A percentile compares a stretch with the other conserved stretches of the same genome.
Evolutionary conservation across 1,284 basidiomycete genomes (phyloP).

Genomic region (Neonothopanus nambi): DNA sequence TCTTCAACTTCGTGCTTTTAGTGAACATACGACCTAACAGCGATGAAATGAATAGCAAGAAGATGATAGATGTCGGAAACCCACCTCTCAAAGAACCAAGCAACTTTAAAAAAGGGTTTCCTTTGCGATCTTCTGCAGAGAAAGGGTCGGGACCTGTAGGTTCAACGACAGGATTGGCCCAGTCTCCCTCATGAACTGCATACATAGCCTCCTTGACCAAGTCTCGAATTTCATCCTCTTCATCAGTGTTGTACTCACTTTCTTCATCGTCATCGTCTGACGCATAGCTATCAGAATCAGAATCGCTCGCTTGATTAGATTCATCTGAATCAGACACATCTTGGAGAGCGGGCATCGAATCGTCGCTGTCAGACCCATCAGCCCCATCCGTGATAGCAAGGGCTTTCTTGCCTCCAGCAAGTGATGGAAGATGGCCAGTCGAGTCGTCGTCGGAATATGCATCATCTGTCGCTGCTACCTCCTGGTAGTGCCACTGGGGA

Average conservation of each 20-base stretch:
- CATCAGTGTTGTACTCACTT: slow-evolving; percentile 62
- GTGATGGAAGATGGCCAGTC: slow-evolving; percentile 22
- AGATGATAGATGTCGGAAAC: slow-evolving; percentile 12
- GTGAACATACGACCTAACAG: slow-evolving; percentile 68
- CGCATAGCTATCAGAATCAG: too few species aligned
- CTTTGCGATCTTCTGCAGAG: slow-evolving; percentile 51
- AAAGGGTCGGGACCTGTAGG: slow-evolving; percentile 34
- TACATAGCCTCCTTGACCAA: slow-evolving; percentile 72
- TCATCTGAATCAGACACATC: slow-evolving; percentile 32
- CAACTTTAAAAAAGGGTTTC: slow-evolving; percentile 73
- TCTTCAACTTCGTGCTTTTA: slow-evolving; percentile 55
- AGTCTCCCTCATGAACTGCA: slow-evolving; percentile 56
- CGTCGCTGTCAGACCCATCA: slow-evolving; percentile 38
- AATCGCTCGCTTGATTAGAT: slow-evolving; percentile 30
- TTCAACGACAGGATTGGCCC: slow-evolving; percentile 48
- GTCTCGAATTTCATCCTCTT: slow-evolving; percentile 64
- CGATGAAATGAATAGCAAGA: slow-evolving; percentile 10
- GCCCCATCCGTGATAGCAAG: slow-evolving; percentile 49
- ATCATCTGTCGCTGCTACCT: slow-evolving; percentile 27
- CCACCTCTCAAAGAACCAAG: slow-evolving; percentile 69
- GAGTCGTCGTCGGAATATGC: slow-evolving; percentile 35
- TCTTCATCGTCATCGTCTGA: slow-evolving; percentile 31
- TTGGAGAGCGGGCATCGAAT: slow-evolving; percentile 24
- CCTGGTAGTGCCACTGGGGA: slow-evolving; percentile 61
- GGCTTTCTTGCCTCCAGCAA: slow-evolving; percentile 38